A percentile compares a stretch with the other conserved stretches of the same genome.
Evolutionary conservation across 257 asterid species (phyloP).

Genomic region (Ligustrum vulgare): DNA sequence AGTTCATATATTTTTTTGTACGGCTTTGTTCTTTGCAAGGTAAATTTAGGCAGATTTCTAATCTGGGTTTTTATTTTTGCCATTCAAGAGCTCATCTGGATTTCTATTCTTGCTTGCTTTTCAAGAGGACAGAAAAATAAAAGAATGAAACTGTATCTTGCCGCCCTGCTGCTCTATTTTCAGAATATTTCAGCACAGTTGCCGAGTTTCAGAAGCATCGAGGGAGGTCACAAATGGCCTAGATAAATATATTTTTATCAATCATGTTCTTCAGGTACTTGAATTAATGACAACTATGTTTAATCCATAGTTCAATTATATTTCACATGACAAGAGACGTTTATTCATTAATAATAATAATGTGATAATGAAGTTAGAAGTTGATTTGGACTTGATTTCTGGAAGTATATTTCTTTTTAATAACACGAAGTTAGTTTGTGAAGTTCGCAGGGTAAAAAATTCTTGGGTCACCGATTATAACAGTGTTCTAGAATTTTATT

Average conservation of each 20-base stretch:
- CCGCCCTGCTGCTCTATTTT: constrained; percentile 2
- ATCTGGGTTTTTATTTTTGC: constrained; percentile 13
- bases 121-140: not conserved
- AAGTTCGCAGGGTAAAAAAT: not conserved
- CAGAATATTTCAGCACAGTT: constrained; percentile 1
- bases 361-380: not conserved
- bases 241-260: not conserved
- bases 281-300: not conserved
- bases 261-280: not conserved
- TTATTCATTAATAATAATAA: not conserved
- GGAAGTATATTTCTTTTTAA: not conserved
- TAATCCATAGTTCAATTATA: not conserved
- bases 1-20: not conserved
- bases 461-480: not conserved
- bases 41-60: not conserved
- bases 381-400: not conserved
- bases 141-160: not conserved
- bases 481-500: not conserved
- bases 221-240: not conserved
- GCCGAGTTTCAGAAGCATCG: not conserved
- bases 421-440: not conserved
- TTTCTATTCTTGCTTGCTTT: not conserved
- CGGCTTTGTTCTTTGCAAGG: not conserved
- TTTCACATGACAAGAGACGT: not conserved
- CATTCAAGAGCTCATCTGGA: too few relatives aligned